These are phyloP conservation scores for Venturia aucupariae DNA, from an alignment of 2,329 filamentous ascomycete species.

Conservation along the genomic window DNA sequence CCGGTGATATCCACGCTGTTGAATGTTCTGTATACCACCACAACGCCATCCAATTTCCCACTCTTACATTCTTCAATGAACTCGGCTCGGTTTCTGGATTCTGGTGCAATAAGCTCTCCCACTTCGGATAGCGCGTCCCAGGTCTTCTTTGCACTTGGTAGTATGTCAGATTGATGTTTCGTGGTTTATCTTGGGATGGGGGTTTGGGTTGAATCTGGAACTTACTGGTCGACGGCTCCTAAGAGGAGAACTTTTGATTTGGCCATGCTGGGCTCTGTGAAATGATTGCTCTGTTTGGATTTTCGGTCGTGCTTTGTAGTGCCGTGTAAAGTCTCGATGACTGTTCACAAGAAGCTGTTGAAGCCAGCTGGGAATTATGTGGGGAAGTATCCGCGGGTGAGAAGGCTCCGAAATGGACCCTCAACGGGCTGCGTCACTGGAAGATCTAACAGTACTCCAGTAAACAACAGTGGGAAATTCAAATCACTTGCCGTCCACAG, in stretches of 20 bases:
- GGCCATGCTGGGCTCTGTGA: slow-evolving; percentile 20
- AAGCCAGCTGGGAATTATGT: neutral
- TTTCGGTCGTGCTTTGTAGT: neutral
- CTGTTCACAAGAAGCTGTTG: neutral
- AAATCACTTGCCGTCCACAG: neutral
- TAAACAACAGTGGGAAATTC: neutral
- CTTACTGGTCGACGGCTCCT: slow-evolving; percentile 55
- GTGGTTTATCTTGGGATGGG: neutral
- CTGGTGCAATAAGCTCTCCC: slow-evolving; percentile 56
- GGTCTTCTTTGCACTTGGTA: slow-evolving; percentile 50
- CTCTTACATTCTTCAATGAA: slow-evolving; percentile 61
- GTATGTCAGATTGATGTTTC: neutral
- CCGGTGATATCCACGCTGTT: slow-evolving; percentile 56
- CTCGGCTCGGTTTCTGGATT: slow-evolving; percentile 51
- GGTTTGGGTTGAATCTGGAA: slow-evolving; percentile 20
- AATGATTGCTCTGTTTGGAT: neutral
- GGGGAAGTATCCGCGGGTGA: neutral
- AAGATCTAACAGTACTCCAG: neutral
- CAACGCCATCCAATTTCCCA: slow-evolving; percentile 56
- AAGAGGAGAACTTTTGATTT: slow-evolving; percentile 55
- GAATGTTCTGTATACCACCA: slow-evolving; percentile 64
- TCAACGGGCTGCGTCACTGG: neutral
- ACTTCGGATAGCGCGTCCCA: slow-evolving; percentile 54
- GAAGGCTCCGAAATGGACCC: neutral
- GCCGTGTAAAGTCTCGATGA: neutral